These are phyloP conservation scores for Aspergillus udagawae DNA, from an alignment of 2,329 filamentous ascomycete genomes.

Conservation along the genomic window DNA sequence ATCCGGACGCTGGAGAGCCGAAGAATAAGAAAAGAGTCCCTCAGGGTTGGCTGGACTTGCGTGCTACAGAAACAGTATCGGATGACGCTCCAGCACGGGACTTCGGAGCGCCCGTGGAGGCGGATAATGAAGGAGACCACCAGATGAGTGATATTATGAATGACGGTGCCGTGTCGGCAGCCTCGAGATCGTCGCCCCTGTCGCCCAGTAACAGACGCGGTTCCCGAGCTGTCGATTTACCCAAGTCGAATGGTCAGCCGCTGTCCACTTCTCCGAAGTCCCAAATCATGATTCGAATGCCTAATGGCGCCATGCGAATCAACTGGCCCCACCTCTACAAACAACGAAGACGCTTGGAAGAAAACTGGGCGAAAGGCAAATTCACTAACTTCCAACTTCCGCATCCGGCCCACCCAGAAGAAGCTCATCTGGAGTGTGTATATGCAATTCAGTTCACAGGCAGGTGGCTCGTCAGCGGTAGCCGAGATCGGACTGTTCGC, in stretches of 20 bases:
- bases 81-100: slow-evolving; percentile 1
- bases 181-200: slow-evolving; percentile 15
- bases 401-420: slow-evolving; percentile 71
- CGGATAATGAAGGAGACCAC: slow-evolving; percentile 39
- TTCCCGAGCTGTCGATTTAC: slow-evolving; percentile 3
- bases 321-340: slow-evolving; percentile 95
- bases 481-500: slow-evolving; percentile 79
- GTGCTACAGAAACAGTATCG: slow-evolving; percentile 22
- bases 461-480: slow-evolving; percentile 87
- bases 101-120: slow-evolving; percentile 7
- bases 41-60: slow-evolving; percentile 41
- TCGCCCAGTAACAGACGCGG: slow-evolving; percentile 12
- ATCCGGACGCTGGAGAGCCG: slow-evolving; percentile 47
- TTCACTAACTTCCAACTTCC: slow-evolving; percentile 87
- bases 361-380: slow-evolving; percentile 83
- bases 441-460: slow-evolving; percentile 89
- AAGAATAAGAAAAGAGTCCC: slow-evolving; percentile 52
- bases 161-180: slow-evolving; percentile 15
- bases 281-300: slow-evolving; percentile 28
- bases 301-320: slow-evolving; percentile 50
- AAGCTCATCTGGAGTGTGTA: slow-evolving; percentile 88
- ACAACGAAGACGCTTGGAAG: slow-evolving; percentile 76
- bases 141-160: slow-evolving; percentile 41
- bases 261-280: slow-evolving; percentile 24
- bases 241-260: slow-evolving; percentile 11